Evolutionary conservation across 768 basidiomycete species (phyloP), one percentile per base, ranked within the genome.

Genomic region (Heimioporus sp.): DNA sequence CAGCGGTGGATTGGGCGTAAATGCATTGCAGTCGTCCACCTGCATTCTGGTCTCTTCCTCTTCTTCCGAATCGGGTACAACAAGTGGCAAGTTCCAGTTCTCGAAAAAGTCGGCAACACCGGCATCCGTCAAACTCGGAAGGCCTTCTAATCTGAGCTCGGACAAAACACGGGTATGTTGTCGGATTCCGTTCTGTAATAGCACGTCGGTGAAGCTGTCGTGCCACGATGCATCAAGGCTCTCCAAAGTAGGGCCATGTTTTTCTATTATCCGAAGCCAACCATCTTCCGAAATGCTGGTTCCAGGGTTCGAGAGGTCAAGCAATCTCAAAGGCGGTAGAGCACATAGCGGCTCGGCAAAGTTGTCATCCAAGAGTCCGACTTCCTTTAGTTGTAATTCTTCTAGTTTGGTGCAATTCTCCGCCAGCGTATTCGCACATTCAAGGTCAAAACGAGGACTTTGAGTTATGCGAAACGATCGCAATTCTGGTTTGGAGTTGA

Each of bases 391-490:
- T 3, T 90, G 80, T 1, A 99, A 79, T 43, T 85, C 83, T n/a
- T 69, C 77, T 16, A 98, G 72, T 4, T 68, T 65, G 20, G 79
- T 72, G 48, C 78, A 81, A 48, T 72, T 57, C 31, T 72, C 47
- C 24, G 85, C 78, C 20, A 97, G 79, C 0, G 78, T 65, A 12
- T 74, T 63, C 50, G 89, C 69, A 62, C 88, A 91, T 11, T 78
- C 76, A 4, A 85, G 63, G 65, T 92, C 84, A 68, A 98, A 94
- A 5, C 92, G 82, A 9, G 92, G 92, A 51, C 87, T 90, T 62
- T 95, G 92, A 10, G 78, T 86, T 61, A 99, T 83, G 37, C 87
- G 75, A 70, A 98, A 90, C 8, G 79, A 80, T 58, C 82, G 74
- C 11, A 99, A 77, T 11, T 73, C 65, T 5, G 83, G 78, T 48